Base-by-base conservation (phyloP, 2,329 filamentous ascomycete species). In the Alternaria hordeiaustralica region DNA sequence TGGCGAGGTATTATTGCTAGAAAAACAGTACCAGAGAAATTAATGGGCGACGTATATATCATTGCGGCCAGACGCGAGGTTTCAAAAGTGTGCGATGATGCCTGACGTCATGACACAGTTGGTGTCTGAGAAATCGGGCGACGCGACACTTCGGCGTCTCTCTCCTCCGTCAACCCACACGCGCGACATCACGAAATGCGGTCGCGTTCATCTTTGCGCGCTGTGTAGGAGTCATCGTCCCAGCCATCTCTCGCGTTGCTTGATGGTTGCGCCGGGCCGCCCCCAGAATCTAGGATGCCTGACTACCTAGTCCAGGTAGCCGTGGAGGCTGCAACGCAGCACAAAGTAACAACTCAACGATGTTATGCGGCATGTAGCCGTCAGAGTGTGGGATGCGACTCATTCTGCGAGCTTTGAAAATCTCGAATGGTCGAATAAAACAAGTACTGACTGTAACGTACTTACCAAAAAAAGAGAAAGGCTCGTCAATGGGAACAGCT, bases 21-120 rank as follows among this genome's bases (percentile, higher is more conserved):
- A 41, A 3, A 1, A 8, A 4, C 0, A 41, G 2, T 7, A 41
- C 5, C 2, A 6, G 28, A 26, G 28, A 2, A 6, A n/a, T 23
- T 10, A 23, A 23, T 15, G 49, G 3, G 28, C 20, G 50, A 60
- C 61, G 28, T 46, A 58, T 33, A 43, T 56, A 49, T 54, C 43
- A 15, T 13, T 5, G 46, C 18, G 47, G 30, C 18, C 44, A 59
- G 49, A 55, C 41, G 44, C 28, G 9, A 47, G 30, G 49, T 59
- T 55, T 60, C 33, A 50, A 9, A 49, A 55, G 61, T 68, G 55
- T 45, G 43, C 53, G 66, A 65, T 66, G 66, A 66, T 64, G 53
- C 21, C 59, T 75, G 74, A 77, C 72, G 74, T 78, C 72, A 76
- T 71, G 71, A 74, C 70, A 72, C 75, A 58, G 13, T 64, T 33